Evolutionary conservation across 352 stramenopile genomes (phyloP).

Genomic region (Globisporangium splendens): DNA sequence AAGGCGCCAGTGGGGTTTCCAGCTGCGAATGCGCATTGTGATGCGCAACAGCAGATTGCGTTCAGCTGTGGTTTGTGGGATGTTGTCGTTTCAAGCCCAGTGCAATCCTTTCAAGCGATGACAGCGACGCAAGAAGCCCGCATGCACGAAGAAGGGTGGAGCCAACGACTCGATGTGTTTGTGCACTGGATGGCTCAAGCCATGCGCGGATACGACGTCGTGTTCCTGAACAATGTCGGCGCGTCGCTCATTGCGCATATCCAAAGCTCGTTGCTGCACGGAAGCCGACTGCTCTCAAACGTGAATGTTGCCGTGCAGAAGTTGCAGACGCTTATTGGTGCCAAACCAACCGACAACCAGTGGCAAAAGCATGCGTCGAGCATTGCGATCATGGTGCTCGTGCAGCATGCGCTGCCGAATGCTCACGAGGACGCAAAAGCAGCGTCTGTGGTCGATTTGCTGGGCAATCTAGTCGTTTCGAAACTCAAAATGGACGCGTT

Average conservation of each 20-base stretch:
- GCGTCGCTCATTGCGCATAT: conserved; percentile 19
- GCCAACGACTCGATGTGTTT: conserved; percentile 20
- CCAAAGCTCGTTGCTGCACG: background rate
- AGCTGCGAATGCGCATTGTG: conserved; percentile 5
- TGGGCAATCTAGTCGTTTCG: conserved; percentile 16
- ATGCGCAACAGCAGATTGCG: conserved; percentile 3
- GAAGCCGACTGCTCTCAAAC: background rate
- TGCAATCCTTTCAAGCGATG: background rate
- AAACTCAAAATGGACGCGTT: conserved; percentile 20
- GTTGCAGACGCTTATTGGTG: background rate
- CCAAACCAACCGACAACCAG: background rate
- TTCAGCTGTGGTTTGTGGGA: conserved; percentile 8
- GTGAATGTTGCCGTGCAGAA: background rate
- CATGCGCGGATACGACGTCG: conserved; percentile 32
- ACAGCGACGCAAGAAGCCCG: background rate
- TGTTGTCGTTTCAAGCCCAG: conserved; percentile 1
- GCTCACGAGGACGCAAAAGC: conserved; percentile 3
- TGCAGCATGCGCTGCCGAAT: conserved; percentile 16
- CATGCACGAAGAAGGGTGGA: background rate
- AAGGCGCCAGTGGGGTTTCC: conserved; percentile 1
- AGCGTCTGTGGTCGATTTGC: conserved; percentile 14
- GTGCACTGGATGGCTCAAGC: conserved; percentile 24
- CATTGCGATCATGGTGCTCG: conserved; percentile 19
- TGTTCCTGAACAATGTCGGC: conserved; percentile 30
- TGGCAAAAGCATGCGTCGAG: conserved; percentile 6